Evolutionary conservation across 495 filamentous ascomycete genomes (phyloP).

Genomic region (Lophiostoma macrostomum): DNA sequence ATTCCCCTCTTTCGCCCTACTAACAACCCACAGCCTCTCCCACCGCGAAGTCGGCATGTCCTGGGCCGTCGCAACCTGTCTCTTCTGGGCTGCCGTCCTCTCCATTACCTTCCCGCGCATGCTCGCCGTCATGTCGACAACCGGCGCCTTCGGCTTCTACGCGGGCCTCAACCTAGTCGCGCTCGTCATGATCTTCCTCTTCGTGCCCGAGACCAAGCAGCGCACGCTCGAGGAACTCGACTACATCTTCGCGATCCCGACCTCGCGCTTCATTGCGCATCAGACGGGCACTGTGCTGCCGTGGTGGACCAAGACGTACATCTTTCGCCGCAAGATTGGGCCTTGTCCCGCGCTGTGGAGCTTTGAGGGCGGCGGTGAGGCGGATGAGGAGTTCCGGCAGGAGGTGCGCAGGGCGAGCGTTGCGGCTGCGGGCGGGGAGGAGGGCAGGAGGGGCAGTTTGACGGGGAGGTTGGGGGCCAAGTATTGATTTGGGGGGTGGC

Average conservation of each 20-base stretch:
- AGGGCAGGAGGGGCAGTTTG: conserved; percentile 10
- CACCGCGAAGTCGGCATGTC: conserved; percentile 40
- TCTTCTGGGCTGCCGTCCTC: conserved; percentile 38
- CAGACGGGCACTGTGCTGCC: conserved; percentile 60
- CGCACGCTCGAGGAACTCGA: conserved; percentile 63
- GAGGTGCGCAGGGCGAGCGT: conserved; percentile 12
- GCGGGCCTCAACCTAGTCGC: conserved; percentile 67
- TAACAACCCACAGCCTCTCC: too few species aligned
- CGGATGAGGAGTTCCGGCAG: conserved; percentile 10
- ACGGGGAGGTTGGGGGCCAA: too few species aligned
- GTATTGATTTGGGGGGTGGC: too few species aligned
- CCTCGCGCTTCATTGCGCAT: conserved; percentile 32
- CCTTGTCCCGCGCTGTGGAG: conserved; percentile 20
- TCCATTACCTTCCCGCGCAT: conserved; percentile 38
- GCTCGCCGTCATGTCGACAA: conserved; percentile 29
- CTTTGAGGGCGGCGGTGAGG: conserved; percentile 17
- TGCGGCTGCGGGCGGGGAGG: neutral
- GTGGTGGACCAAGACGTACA: conserved; percentile 66
- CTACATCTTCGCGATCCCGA: conserved; percentile 40
- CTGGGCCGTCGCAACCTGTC: conserved; percentile 40
- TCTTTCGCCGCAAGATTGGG: conserved; percentile 53
- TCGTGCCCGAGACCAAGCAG: conserved; percentile 76
- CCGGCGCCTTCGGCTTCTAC: conserved; percentile 54
- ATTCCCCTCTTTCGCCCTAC: too few species aligned
- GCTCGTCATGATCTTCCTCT: conserved; percentile 68